phyloP scores from a whole-genome alignment of 345 rosid genomes.

The Durio zibethinus region DNA sequence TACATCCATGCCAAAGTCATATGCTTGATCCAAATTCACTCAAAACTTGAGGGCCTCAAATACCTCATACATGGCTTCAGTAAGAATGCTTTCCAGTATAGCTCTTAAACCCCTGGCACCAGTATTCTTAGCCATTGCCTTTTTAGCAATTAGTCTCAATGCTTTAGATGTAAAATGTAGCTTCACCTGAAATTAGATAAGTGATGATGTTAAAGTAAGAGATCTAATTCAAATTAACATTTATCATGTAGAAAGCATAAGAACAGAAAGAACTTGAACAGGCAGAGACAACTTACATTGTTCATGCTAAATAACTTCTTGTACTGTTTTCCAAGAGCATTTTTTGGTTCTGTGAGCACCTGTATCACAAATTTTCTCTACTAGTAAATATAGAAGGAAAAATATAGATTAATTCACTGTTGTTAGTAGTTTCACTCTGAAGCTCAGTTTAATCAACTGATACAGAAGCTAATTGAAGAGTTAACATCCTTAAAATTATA shows the following conservation, averaged over 20 bases:
- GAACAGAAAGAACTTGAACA: slow-evolving; percentile 11
- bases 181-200: slow-evolving; percentile 62
- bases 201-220: slow-evolving; percentile 4
- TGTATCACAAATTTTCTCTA: slow-evolving; percentile 22
- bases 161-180: slow-evolving; percentile 82
- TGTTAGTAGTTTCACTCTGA: not conserved
- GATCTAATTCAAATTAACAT: slow-evolving; percentile 2
- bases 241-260: not conserved
- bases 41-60: slow-evolving; percentile 3
- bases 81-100: slow-evolving; percentile 79
- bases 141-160: slow-evolving; percentile 65
- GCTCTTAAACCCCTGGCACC: slow-evolving; percentile 96
- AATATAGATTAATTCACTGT: not conserved
- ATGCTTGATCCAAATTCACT: not conserved
- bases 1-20: not conserved
- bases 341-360: slow-evolving; percentile 89
- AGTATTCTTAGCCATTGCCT: slow-evolving; percentile 85
- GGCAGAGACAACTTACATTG: slow-evolving; percentile 44
- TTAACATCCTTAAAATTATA: not conserved
- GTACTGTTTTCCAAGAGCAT: slow-evolving; percentile 93
- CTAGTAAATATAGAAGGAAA: slow-evolving; percentile 3
- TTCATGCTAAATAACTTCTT: slow-evolving; percentile 92
- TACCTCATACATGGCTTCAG: slow-evolving; percentile 99
- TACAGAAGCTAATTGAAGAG: not conserved
- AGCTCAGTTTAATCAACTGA: not conserved